These are phyloP conservation scores for Sugiyamaella marilandica DNA, from an alignment of 805 yeast genomes.

Conservation along the genomic window DNA sequence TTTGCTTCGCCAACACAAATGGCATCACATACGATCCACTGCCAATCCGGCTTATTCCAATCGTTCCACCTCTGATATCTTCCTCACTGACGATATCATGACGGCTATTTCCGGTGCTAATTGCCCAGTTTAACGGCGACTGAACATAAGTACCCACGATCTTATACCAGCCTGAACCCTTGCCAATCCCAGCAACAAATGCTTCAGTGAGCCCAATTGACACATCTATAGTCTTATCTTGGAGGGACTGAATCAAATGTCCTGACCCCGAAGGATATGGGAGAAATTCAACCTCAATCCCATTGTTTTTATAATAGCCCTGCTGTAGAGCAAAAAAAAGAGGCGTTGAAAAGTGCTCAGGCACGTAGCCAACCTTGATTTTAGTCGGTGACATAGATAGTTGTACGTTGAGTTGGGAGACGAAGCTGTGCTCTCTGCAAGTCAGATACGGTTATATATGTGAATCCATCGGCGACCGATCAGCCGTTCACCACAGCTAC, in stretches of 20 bases:
- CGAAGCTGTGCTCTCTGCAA: too few relatives aligned
- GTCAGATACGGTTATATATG: too few relatives aligned
- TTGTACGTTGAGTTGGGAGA: too few relatives aligned
- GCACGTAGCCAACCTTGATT: slow-evolving; percentile 66
- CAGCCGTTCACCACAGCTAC: too few relatives aligned
- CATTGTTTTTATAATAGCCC: slow-evolving; percentile 47
- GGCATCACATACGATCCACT: slow-evolving; percentile 89
- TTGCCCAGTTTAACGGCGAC: slow-evolving; percentile 80
- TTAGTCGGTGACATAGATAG: not conserved
- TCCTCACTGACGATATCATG: slow-evolving; percentile 46
- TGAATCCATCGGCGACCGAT: too few relatives aligned
- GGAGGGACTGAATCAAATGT: slow-evolving; percentile 69
- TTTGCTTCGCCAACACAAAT: slow-evolving; percentile 66
- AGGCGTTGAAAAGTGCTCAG: slow-evolving; percentile 91
- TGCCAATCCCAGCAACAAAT: slow-evolving; percentile 74
- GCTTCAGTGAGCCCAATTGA: slow-evolving; percentile 92
- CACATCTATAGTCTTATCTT: slow-evolving; percentile 55
- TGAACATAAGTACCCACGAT: slow-evolving; percentile 78
- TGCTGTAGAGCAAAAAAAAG: slow-evolving; percentile 62
- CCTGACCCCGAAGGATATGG: slow-evolving; percentile 88
- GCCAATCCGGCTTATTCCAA: slow-evolving; percentile 85
- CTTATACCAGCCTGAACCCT: slow-evolving; percentile 60
- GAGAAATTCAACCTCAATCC: slow-evolving; percentile 52
- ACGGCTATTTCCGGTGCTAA: slow-evolving; percentile 68
- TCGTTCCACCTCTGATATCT: slow-evolving; percentile 55